Evolutionary conservation across 148 eudicot genomes (phyloP).

Genomic region (Fagopyrum esculentum): DNA sequence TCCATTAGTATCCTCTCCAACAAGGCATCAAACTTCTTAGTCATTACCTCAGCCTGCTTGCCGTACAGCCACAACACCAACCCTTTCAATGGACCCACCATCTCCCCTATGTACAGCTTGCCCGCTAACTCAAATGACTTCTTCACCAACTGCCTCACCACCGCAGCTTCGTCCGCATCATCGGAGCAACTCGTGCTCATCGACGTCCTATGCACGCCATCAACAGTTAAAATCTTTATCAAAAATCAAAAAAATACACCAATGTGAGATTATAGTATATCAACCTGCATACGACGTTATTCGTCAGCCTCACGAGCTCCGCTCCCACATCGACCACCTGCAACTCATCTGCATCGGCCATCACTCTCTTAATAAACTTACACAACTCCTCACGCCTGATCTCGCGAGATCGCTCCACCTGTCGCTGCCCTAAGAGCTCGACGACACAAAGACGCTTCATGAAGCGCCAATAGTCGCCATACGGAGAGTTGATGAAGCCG

Average conservation of each 20-base stretch:
- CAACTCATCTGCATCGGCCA: slow-evolving; percentile 4
- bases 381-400: slow-evolving; percentile 19
- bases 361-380: slow-evolving; percentile 13
- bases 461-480: slow-evolving; percentile 25
- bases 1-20: slow-evolving; percentile 25
- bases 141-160: slow-evolving; percentile 20
- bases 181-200: slow-evolving; percentile 20
- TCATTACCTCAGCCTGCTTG: slow-evolving; percentile 12
- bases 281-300: slow-evolving; percentile 19
- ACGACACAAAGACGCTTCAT: slow-evolving; percentile 20
- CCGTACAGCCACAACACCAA: slow-evolving; percentile 24
- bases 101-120: slow-evolving; percentile 23
- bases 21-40: slow-evolving; percentile 18
- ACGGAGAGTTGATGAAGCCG: slow-evolving; percentile 18
- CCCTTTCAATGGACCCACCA: slow-evolving; percentile 20
- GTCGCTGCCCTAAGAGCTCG: slow-evolving; percentile 16
- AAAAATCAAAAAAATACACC: not conserved
- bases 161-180: slow-evolving; percentile 17
- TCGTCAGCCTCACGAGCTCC: slow-evolving; percentile 19
- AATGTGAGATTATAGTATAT: not conserved
- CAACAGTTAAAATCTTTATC: not conserved
- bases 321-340: slow-evolving; percentile 16
- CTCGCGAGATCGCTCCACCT: slow-evolving; percentile 13
- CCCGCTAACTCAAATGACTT: slow-evolving; percentile 21
- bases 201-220: slow-evolving; percentile 12